These are phyloP conservation scores for Chaetomium tenue DNA, from an alignment of 495 filamentous ascomycete species.

Conservation along the genomic window DNA sequence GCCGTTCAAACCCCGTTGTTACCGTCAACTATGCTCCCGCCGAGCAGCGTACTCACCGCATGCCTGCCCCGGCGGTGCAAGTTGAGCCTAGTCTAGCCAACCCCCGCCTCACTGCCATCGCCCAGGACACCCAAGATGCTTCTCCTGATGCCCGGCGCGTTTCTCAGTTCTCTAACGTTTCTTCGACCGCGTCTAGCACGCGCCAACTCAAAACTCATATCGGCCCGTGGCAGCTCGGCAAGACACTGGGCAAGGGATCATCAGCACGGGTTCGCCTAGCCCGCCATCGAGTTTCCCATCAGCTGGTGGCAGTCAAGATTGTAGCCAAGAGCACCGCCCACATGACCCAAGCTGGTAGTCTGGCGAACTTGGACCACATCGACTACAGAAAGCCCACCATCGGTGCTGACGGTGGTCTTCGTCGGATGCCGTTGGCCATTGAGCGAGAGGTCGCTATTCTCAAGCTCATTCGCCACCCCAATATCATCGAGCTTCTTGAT, in stretches of 20 bases:
- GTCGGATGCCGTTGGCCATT: constrained; percentile 77
- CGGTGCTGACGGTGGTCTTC: constrained; percentile 48
- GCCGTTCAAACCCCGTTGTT: constrained; percentile 22
- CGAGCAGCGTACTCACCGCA: constrained; percentile 5
- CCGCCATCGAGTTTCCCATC: constrained; percentile 67
- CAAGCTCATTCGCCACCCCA: constrained; percentile 90
- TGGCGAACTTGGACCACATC: constrained; percentile 65
- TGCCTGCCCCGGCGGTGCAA: constrained; percentile 9
- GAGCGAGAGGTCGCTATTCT: constrained; percentile 94
- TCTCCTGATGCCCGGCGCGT: constrained; percentile 57
- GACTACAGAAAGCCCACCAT: constrained; percentile 45
- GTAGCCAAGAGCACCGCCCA: constrained; percentile 73
- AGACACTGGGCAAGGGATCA: constrained; percentile 79
- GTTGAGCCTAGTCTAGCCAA: constrained; percentile 11
- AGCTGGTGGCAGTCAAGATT: constrained; percentile 90
- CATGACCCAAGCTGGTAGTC: constrained; percentile 69
- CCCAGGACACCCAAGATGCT: constrained; percentile 46
- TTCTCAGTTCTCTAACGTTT: constrained; percentile 69
- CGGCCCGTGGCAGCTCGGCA: constrained; percentile 88
- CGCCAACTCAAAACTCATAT: constrained; percentile 68
- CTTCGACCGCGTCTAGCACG: constrained; percentile 51
- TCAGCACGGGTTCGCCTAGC: constrained; percentile 81
- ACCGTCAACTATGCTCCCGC: neutral
- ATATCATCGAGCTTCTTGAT: constrained; percentile 88
- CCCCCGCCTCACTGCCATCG: constrained; percentile 12